A percentile compares a stretch with the other conserved stretches of the same genome.
Conservation (phyloP, 106 monocot species). For the Allium sativum region DNA sequence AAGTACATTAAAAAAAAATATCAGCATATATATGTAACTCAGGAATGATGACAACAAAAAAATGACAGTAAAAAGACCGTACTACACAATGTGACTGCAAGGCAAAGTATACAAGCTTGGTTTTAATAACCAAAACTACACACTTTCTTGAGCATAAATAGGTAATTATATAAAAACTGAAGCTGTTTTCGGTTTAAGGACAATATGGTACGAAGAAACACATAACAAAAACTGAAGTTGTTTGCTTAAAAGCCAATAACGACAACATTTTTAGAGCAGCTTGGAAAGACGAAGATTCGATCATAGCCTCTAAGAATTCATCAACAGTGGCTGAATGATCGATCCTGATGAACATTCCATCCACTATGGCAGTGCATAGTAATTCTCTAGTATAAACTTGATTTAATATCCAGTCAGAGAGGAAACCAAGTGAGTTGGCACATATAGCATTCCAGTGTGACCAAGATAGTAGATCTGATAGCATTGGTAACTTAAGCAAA, state of each 20-base stretch:
- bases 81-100: too few species aligned
- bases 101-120: too few species aligned
- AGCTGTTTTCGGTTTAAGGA: too few species aligned
- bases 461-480: constrained; percentile 77
- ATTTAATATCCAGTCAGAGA: constrained; percentile 62
- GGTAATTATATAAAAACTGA: too few species aligned
- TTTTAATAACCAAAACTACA: too few species aligned
- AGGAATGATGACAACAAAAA: too few species aligned
- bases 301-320: constrained; percentile 76
- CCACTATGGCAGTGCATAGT: constrained; percentile 59
- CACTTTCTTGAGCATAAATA: too few species aligned
- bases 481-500: constrained; percentile 70
- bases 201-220: too few species aligned
- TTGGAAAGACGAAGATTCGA: constrained; percentile 60
- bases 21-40: too few species aligned
- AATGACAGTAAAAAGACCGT: too few species aligned
- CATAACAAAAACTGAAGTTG: constrained; percentile 19
- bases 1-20: too few species aligned
- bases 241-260: constrained; percentile 34
- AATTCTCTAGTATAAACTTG: constrained; percentile 34
- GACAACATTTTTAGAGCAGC: constrained; percentile 76
- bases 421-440: constrained; percentile 65
- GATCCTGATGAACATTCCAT: constrained; percentile 73
- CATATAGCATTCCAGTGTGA: constrained; percentile 90
- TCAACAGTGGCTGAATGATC: constrained; percentile 60